A percentile compares a stretch with the other conserved stretches of the same genome.
These are phyloP conservation scores for Hericium rajendrae DNA, from an alignment of 768 basidiomycete species.

Conservation along the genomic window DNA sequence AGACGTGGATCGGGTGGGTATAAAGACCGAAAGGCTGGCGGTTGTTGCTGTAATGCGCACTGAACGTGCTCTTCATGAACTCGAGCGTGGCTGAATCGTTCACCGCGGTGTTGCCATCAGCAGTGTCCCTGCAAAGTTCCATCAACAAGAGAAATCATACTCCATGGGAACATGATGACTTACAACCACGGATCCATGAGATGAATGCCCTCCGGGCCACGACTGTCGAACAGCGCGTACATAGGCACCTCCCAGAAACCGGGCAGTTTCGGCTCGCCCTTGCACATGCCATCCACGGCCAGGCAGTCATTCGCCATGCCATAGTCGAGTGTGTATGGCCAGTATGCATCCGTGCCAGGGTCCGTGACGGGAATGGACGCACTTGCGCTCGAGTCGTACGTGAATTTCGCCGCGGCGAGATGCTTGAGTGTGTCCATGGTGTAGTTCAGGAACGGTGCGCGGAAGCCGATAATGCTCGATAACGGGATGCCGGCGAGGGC, in stretches of 20 bases:
- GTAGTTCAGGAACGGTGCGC: slow-evolving; percentile 69
- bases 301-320: slow-evolving; percentile 76
- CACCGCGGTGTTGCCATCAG: slow-evolving; percentile 38
- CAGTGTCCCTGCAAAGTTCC: slow-evolving; percentile 31
- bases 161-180: slow-evolving; percentile 17
- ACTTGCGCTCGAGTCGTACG: slow-evolving; percentile 59
- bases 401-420: slow-evolving; percentile 48
- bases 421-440: slow-evolving; percentile 49
- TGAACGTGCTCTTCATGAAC: slow-evolving; percentile 71
- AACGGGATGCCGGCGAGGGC: slow-evolving; percentile 71
- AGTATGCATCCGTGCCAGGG: slow-evolving; percentile 60
- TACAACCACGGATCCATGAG: slow-evolving; percentile 82
- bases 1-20: slow-evolving; percentile 72
- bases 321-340: slow-evolving; percentile 77
- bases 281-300: slow-evolving; percentile 42
- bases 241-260: slow-evolving; percentile 84
- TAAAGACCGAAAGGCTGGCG: slow-evolving; percentile 76
- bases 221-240: slow-evolving; percentile 65
- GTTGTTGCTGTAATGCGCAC: slow-evolving; percentile 61
- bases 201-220: slow-evolving; percentile 47
- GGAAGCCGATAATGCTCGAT: slow-evolving; percentile 56
- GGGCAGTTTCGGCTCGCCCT: slow-evolving; percentile 60
- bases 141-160: background rate
- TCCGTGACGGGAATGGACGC: slow-evolving; percentile 60
- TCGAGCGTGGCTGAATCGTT: slow-evolving; percentile 57